Base-by-base conservation (phyloP, 2,329 filamentous ascomycete species). In the Rutstroemia sp. region DNA sequence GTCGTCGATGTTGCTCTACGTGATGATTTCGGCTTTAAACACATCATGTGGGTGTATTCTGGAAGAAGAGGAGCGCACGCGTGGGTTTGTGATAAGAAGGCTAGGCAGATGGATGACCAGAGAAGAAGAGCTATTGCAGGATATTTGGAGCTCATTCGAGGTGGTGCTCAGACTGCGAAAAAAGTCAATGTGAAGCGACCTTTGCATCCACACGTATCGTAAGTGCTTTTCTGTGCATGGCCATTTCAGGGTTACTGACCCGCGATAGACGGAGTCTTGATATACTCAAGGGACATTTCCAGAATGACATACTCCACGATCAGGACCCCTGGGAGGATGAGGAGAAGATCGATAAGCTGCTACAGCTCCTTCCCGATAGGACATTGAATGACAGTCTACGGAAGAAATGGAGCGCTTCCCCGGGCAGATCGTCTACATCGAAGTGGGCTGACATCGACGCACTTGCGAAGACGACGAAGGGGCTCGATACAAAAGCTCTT, bases 1-100 rank as follows among this genome's bases (percentile, higher is more conserved):
- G 90, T 96, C 16, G 79, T 97, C 12, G 92, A 97, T 70, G 79
- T 82, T 12, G 91, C 92, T 0, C 73, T 99, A 64, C 81, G 91
- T 52, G 90, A 97, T 19, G 94, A 99, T 72, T 96, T 99, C 74
- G 94, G 92, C 47, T 99, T 96, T 73, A 85, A 88, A 69, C 92
- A 99, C 72, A 92, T 99, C 67, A 80, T 99, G 72, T 99, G 94
- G 94, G 92, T 99, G 6, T 99, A 99, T 73, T 99, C 94, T 0
- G 94, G 94, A 64, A 87, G 94, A 72, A 84, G 94, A 79, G 94
- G 94, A 75, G 92, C 89, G 30, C 94, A 99, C 83, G 94, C 94
- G 5, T 99, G 94, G 94, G 88, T 99, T 10, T 97, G 92, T 70
- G 94, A 99, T 71, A 89, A 87, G 68, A 85, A 86, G 57, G 94